phyloP scores from a whole-genome alignment of 2,329 filamentous ascomycete genomes.

The Cladosporium sp. region DNA sequence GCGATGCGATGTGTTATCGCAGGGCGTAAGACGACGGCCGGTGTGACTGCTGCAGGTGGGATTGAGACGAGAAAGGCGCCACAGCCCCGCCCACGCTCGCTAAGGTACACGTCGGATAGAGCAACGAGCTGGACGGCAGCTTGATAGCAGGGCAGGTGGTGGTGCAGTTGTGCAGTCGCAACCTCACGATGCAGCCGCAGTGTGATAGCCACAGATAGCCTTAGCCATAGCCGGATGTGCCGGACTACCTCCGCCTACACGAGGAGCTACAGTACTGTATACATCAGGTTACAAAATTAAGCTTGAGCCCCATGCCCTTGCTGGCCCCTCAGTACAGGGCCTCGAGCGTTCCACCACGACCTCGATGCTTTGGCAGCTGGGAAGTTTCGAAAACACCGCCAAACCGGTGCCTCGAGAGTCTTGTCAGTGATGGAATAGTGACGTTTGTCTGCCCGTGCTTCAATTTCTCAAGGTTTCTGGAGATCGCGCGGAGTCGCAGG shows the following conservation, averaged over 20 bases:
- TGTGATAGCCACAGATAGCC: background rate
- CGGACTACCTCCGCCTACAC: background rate
- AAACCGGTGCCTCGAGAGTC: background rate
- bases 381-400: slow-evolving; percentile 4
- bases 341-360: background rate
- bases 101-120: background rate
- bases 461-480: slow-evolving; percentile 12
- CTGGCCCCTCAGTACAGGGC: background rate
- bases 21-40: background rate
- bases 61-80: background rate
- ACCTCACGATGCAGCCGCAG: background rate
- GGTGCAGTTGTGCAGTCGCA: background rate
- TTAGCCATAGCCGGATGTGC: background rate
- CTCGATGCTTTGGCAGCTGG: background rate
- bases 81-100: slow-evolving; percentile 1
- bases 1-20: background rate
- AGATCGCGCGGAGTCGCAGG: slow-evolving; percentile 16
- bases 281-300: background rate
- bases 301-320: background rate
- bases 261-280: no score
- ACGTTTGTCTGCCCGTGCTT: slow-evolving; percentile 8
- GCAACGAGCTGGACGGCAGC: background rate
- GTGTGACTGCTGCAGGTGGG: slow-evolving; percentile 8
- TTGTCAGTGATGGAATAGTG: slow-evolving; percentile 9
- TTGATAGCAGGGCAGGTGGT: background rate